Evolutionary conservation across 768 basidiomycete genomes (phyloP).

Genomic region (Boletus eberwhitei): DNA sequence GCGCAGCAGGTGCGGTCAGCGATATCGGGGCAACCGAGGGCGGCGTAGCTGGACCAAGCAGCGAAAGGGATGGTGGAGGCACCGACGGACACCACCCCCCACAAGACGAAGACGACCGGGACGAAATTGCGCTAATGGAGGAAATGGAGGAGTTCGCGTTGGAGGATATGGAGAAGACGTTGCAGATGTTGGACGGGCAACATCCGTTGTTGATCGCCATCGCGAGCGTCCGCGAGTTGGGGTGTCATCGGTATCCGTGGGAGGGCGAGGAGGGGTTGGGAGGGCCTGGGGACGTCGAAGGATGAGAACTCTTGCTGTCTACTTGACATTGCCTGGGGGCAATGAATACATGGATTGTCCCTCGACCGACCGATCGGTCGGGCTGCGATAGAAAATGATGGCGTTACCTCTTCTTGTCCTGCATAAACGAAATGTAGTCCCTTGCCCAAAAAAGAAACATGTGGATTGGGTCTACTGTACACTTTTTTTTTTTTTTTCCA

Average conservation of each 20-base stretch:
- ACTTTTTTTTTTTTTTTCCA: background rate
- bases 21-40: background rate
- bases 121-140: conserved; percentile 69
- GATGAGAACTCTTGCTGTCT: background rate
- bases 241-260: conserved; percentile 46
- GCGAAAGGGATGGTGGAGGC: background rate
- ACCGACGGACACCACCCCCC: background rate
- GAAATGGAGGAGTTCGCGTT: conserved; percentile 82
- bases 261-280: conserved; percentile 40
- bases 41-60: background rate
- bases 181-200: conserved; percentile 50
- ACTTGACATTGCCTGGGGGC: background rate
- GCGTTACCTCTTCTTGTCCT: background rate
- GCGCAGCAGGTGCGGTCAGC: conserved; percentile 14
- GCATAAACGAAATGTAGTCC: background rate
- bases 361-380: background rate
- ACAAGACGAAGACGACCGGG: conserved; percentile 48
- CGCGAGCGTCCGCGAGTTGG: conserved; percentile 68
- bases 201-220: conserved; percentile 70
- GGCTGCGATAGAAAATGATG: background rate
- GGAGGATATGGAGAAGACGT: conserved; percentile 73
- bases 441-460: background rate
- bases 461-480: background rate
- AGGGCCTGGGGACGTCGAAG: conserved; percentile 14
- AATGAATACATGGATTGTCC: background rate